Evolutionary conservation across 2,329 filamentous ascomycete genomes (phyloP), one percentile per base, ranked within the genome.

Genomic region (Lachnellula arida): DNA sequence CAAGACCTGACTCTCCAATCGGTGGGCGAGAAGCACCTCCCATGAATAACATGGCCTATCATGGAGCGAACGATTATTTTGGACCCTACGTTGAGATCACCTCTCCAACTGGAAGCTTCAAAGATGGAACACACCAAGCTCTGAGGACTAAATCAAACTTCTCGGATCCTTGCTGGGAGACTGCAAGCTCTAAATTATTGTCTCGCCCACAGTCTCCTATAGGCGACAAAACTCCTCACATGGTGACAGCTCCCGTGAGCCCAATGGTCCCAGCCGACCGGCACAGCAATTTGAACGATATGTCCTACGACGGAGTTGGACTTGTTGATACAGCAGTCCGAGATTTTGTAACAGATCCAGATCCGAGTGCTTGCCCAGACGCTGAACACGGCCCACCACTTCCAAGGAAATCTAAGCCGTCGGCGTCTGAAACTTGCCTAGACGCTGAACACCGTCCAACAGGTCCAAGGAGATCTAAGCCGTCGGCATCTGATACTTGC

Each of bases 1-100:
- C 58, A 12, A 51, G 34, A 19, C 61, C 61, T 15, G 62, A 63
- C 42, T 49, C 47, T 48, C 63, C 62, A 23, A 66, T 66, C 46
- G 62, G 63, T 25, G 59, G 62, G 15, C 32, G 51, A 19, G 34
- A 28, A 52, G 61, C 56, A 22, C 54, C 49, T 12, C 55, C 54
- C 9, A 53, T 61, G 52, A 25, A 49, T 40, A n/a, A 40, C 46
- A 22, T 25, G 17, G 17, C 15, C 35, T 28, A 6, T 46, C 15
- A 12, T 9, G 48, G 14, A 51, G 34, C 35, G 25, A 42, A 6
- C 17, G 51, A 43, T 6, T 23, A 17, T 44, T 32, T 25, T 37
- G 46, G 6, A 32, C 53, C 14, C 39, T 39, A 6, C 39, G 51
- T 58, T 43, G 34, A 56, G 42, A 42, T 52, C 22, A 52, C 50